Percentiles rank a stretch among this genome's conserved stretches.
Evolutionary conservation across 129 eudicot genomes (phyloP).

Genomic region (Sambucus nigra): DNA sequence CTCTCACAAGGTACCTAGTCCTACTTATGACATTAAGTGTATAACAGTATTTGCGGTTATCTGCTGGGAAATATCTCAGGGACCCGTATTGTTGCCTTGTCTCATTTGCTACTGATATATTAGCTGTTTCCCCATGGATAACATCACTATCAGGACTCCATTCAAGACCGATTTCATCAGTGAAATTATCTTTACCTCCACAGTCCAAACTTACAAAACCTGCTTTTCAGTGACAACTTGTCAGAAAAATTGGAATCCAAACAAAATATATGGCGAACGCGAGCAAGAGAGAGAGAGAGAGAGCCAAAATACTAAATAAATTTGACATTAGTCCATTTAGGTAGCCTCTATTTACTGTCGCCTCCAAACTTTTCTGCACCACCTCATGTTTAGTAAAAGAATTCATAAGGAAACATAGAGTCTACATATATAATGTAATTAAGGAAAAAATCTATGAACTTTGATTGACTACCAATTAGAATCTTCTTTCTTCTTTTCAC

Average conservation of each 20-base stretch:
- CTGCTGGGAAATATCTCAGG: constrained; percentile 77
- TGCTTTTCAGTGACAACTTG: constrained; percentile 20
- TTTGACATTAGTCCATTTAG: too few relatives aligned
- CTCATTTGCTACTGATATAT: constrained; percentile 58
- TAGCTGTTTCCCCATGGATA: constrained; percentile 40
- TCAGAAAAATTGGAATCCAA: constrained; percentile 8
- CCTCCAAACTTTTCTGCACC: too few relatives aligned
- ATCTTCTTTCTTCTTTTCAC: too few relatives aligned
- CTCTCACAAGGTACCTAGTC: constrained; percentile 80
- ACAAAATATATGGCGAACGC: not conserved
- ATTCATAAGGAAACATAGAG: too few relatives aligned
- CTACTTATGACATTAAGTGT: constrained; percentile 64
- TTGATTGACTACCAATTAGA: too few relatives aligned
- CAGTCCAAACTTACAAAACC: constrained; percentile 85
- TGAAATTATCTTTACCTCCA: constrained; percentile 67
- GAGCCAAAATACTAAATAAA: not conserved
- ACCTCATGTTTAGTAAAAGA: too few relatives aligned
- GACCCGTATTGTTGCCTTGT: constrained; percentile 53
- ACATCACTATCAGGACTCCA: constrained; percentile 68
- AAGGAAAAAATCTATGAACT: too few relatives aligned
- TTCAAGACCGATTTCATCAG: constrained; percentile 63
- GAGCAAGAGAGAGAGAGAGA: not conserved
- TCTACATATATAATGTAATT: too few relatives aligned
- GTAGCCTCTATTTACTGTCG: too few relatives aligned
- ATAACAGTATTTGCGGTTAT: constrained; percentile 78